Base-by-base conservation (phyloP, 1,139 yeast genomes). In the Pichia sp. region DNA sequence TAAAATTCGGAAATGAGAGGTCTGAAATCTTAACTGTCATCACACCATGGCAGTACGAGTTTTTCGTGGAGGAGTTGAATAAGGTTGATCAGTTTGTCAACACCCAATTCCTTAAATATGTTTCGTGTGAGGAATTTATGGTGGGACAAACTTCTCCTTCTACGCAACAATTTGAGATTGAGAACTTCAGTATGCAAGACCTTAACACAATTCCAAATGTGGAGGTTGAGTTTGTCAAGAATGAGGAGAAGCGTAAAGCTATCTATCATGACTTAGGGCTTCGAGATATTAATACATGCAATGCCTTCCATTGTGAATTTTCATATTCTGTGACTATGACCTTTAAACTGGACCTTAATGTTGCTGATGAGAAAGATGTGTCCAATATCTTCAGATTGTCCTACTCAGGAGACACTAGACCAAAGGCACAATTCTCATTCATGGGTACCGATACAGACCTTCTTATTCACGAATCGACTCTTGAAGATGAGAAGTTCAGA, bases 351-450 rank as follows among this genome's bases (percentile, higher is more conserved):
- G 29, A 37, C 12, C 8, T 26, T 11, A 24, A 18, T 9, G n/a
- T n/a, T n/a, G 12, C 25, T n/a, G 22, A 22, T 11, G 21, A 6
- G 9, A 15, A 21, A 13, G 50, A 48, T 21, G 46, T 44, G 5
- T 44, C 38, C 0, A 55, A 58, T 3, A 55, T 57, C 0, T 85
- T 87, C 62, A 80, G 74, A 47, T 66, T 88, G 2, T 80, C 96
- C 0, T 93, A 85, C 55, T 86, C 96, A 1, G 98, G 98, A 9
- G 99, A 91, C 53, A 86, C 97, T 0, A 72, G 97, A 50, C 98
- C 98, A 1, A 80, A 77, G 45, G 55, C 65, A 5, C 61, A 56
- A 33, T 83, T 81, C 45, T 54, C 64, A 3, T 67, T 64, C 6
- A 72, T 83, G 35, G 97, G 96, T 0, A 45, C 56, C 22, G 59